Evolutionary conservation across 1,284 basidiomycete species (phyloP), one percentile per base, ranked within the genome.

Genomic region (Mycena citricolor): DNA sequence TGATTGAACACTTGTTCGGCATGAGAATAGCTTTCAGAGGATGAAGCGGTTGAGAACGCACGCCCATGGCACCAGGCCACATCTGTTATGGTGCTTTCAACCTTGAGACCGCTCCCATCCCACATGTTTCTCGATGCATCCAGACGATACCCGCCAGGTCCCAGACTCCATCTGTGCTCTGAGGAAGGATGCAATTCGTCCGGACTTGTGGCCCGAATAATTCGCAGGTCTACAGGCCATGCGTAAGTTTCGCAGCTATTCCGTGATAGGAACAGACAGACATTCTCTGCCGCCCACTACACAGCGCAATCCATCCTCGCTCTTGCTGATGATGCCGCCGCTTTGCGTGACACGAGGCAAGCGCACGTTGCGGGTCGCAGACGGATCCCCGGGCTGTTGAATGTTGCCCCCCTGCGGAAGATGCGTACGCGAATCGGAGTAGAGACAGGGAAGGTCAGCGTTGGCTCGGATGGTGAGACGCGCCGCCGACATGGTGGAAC

Each of bases 231-330:
- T 89, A 53, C 31, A 44, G 30, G 23, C 22, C 26, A n/a, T 28
- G 14, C 39, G 50, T 44, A 41, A 43, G 47, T n/a, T n/a, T n/a
- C n/a, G n/a, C n/a, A n/a, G n/a, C n/a, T n/a, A n/a, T n/a, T 44
- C 13, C 21, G 25, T 13, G 37, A 23, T 37, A 35, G 32, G 46
- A 20, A 29, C 4, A 20, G 19, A 68, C 79, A 57, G 52, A 87
- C 86, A 83, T 68, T 87, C 86, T 61, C 77, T 79, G 12, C 86
- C 86, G 2, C 84, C 78, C 8, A 88, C 80, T 0, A 77, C 85
- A 62, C 83, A 85, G 52, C 79, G 68, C 23, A 57, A 56, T 1
- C 79, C 81, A 54, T 89, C 86, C 47, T 79, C 78, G 52, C 73
- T 81, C 55, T 74, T 80, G 19, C 83, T 74, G 32, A 90, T 76